Conservation (phyloP, 495 filamentous ascomycete species). For the Hypoxylon lenormandii region DNA sequence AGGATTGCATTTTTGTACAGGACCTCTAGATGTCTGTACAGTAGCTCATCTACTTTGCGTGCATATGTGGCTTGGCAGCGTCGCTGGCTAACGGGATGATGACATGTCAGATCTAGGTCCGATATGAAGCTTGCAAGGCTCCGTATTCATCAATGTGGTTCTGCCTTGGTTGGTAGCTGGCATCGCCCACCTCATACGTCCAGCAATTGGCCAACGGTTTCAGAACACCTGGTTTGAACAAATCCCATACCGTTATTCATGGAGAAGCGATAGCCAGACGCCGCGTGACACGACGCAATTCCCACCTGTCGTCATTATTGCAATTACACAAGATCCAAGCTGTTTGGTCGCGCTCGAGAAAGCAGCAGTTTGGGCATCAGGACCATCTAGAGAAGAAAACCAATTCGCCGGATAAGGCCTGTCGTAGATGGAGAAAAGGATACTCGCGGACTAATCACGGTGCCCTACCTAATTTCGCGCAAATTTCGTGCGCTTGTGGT, state of each 20-base stretch:
- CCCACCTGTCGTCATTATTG: conserved; percentile 34
- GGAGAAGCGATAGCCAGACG: conserved; percentile 35
- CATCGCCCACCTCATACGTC: conserved; percentile 39
- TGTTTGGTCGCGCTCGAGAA: conserved; percentile 29
- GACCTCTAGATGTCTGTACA: conserved; percentile 16
- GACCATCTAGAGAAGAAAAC: conserved; percentile 17
- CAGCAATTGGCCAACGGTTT: conserved; percentile 46
- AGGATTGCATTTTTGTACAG: not conserved
- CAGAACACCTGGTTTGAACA: conserved; percentile 42
- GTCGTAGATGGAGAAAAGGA: conserved; percentile 31
- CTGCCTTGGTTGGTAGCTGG: conserved; percentile 40
- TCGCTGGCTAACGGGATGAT: conserved; percentile 46
- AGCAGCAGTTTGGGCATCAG: conserved; percentile 39
- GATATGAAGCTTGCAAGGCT: conserved; percentile 37
- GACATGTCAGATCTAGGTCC: conserved; percentile 47
- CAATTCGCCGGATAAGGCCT: conserved; percentile 32
- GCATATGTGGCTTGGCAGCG: conserved; percentile 36
- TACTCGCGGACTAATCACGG: conserved; percentile 31
- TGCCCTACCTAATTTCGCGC: conserved; percentile 45
- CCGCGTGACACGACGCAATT: conserved; percentile 47
- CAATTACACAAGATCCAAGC: conserved; percentile 32
- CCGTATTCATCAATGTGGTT: conserved; percentile 30
- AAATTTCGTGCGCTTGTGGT: conserved; percentile 36
- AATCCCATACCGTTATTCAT: conserved; percentile 39
- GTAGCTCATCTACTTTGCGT: conserved; percentile 13